Conservation (phyloP, 106 monocot species). For the Gastrodia elata region DNA sequence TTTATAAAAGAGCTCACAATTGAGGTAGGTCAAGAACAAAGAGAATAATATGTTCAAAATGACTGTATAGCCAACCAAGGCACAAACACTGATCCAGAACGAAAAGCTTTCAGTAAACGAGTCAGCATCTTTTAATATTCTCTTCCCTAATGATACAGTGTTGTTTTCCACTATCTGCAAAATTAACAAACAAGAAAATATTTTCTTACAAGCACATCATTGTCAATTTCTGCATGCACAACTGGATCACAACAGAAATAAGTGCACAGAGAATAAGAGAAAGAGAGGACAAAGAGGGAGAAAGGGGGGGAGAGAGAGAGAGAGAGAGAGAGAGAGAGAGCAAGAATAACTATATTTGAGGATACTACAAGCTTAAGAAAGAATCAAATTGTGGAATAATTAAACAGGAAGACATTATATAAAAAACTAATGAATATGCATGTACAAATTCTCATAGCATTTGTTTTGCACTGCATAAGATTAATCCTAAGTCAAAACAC, state of each 20-base stretch:
- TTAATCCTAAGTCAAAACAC: too few species aligned
- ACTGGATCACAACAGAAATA: background rate
- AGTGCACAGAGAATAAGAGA: background rate
- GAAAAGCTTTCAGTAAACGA: constrained; percentile 66
- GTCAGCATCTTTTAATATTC: constrained; percentile 51
- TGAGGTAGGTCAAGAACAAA: constrained; percentile 67
- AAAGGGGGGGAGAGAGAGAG: background rate
- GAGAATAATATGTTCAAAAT: constrained; percentile 81
- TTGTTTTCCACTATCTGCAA: constrained; percentile 40
- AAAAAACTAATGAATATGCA: too few species aligned
- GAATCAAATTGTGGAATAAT: background rate
- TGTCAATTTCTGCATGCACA: background rate
- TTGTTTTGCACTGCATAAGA: too few species aligned
- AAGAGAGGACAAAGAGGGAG: too few species aligned
- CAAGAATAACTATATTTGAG: background rate
- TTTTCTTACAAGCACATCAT: background rate
- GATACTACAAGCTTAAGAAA: too few species aligned
- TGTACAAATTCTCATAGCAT: too few species aligned
- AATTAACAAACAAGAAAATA: background rate
- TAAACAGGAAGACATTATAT: background rate
- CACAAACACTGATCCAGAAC: constrained; percentile 93
- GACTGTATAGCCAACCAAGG: constrained; percentile 76
- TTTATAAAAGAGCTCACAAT: constrained; percentile 48
- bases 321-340: background rate
- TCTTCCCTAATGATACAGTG: constrained; percentile 45